These are phyloP conservation scores for Penicillium rolfsii DNA, from an alignment of 2,329 filamentous ascomycete species.

Conservation along the genomic window DNA sequence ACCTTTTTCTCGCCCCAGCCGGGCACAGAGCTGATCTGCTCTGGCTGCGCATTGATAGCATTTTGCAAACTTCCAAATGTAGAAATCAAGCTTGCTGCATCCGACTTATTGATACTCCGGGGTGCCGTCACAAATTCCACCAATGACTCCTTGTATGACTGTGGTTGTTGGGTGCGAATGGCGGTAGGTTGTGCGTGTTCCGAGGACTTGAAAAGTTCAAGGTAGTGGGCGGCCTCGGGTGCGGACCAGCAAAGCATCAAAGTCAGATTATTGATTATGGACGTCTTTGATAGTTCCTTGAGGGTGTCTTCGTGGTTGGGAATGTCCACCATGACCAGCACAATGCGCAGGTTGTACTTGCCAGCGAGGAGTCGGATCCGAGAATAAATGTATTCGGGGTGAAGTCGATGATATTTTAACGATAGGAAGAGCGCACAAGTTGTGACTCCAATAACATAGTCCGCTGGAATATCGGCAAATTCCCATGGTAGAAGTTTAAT, in stretches of 20 bases:
- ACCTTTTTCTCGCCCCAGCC: constrained; percentile 98
- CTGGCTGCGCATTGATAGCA: constrained; percentile 83
- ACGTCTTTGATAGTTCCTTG: constrained; percentile 89
- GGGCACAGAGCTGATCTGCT: constrained; percentile 80
- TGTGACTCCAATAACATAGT: constrained; percentile 84
- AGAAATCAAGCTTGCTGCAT: constrained; percentile 85
- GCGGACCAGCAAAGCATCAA: constrained; percentile 93
- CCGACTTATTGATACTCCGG: constrained; percentile 88
- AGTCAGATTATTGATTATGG: constrained; percentile 88
- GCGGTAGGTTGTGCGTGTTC: constrained; percentile 81
- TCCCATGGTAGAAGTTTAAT: constrained; percentile 89
- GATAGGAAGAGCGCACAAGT: constrained; percentile 92
- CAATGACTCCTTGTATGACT: constrained; percentile 80
- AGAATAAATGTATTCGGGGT: constrained; percentile 97
- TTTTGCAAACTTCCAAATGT: constrained; percentile 88
- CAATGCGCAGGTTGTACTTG: constrained; percentile 81
- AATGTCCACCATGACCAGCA: constrained; percentile 93
- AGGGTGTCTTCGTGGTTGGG: constrained; percentile 88
- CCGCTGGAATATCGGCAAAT: constrained; percentile 93
- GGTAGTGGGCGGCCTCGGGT: constrained; percentile 87
- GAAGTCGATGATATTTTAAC: constrained; percentile 94
- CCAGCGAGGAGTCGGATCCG: constrained; percentile 83
- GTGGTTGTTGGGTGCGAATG: constrained; percentile 83
- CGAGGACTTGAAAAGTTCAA: constrained; percentile 93
- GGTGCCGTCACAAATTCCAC: constrained; percentile 93